Percentiles rank a stretch among this genome's conserved stretches.
These are phyloP conservation scores for Phytophthora hybrid DNA, from an alignment of 352 stramenopile species.

Conservation along the genomic window DNA sequence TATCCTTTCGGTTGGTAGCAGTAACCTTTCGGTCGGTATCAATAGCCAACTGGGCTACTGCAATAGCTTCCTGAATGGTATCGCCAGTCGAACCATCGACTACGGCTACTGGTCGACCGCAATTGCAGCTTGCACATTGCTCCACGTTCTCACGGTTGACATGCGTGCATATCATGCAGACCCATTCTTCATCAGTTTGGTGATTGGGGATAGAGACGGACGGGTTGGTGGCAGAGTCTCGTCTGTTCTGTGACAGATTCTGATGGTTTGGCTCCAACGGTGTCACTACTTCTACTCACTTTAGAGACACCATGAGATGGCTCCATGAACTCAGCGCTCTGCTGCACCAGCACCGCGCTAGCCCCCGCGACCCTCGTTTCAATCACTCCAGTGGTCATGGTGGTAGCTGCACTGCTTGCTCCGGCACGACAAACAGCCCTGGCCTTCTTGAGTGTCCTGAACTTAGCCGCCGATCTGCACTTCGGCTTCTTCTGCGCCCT, in stretches of 20 bases:
- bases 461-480: background rate
- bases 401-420: background rate
- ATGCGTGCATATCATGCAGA: background rate
- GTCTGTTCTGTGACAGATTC: background rate
- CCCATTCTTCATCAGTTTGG: background rate
- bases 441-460: background rate
- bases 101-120: background rate
- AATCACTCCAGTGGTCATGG: background rate
- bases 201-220: background rate
- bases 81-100: background rate
- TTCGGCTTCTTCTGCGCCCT: background rate
- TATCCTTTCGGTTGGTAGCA: background rate
- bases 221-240: background rate
- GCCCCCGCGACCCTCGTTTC: background rate
- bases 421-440: background rate
- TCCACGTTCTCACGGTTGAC: background rate
- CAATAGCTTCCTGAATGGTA: background rate
- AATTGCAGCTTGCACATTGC: background rate
- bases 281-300: background rate
- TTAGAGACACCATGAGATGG: background rate
- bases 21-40: background rate
- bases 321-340: background rate
- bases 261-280: background rate
- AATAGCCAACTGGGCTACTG: background rate
- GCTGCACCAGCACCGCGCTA: background rate